Conservation (phyloP, 2,329 filamentous ascomycete genomes). For the Aureobasidium sp. region DNA sequence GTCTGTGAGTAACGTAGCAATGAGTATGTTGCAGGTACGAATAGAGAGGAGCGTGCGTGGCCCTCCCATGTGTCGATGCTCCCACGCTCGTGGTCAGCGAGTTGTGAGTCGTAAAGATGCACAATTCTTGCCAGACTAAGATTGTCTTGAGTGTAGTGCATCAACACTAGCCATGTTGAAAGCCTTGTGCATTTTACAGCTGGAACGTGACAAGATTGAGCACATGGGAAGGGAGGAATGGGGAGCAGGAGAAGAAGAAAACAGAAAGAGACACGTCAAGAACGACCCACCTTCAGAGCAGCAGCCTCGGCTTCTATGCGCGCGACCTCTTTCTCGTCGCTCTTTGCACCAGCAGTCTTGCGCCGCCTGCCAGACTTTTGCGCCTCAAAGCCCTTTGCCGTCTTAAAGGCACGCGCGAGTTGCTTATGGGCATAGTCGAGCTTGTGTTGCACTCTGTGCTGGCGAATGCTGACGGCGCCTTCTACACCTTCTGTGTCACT, state of each 20-base stretch:
- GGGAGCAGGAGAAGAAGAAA: constrained; percentile 4
- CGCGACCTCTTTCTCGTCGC: constrained; percentile 42
- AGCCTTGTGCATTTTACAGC: neutral
- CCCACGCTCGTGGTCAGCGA: neutral
- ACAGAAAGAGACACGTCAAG: neutral
- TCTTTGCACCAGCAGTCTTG: constrained; percentile 46
- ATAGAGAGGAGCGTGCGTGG: neutral
- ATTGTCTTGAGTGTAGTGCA: neutral
- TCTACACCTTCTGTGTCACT: constrained; percentile 20
- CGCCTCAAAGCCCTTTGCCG: constrained; percentile 68
- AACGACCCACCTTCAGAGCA: constrained; percentile 46
- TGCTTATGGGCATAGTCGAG: constrained; percentile 51
- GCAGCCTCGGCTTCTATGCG: constrained; percentile 58
- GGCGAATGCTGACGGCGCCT: constrained; percentile 19
- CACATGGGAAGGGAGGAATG: neutral
- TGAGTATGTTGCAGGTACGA: neutral
- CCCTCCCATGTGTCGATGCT: neutral
- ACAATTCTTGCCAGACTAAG: neutral
- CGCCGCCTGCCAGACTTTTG: constrained; percentile 63
- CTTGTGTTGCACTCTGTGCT: constrained; percentile 46
- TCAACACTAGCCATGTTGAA: neutral
- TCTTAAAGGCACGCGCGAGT: constrained; percentile 61
- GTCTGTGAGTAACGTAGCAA: constrained; percentile 28
- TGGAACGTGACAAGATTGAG: neutral
- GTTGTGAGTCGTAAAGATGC: neutral